Percentiles rank a stretch among this genome's conserved stretches.
phyloP scores from a whole-genome alignment of 805 yeast genomes.

The Candida boidinii region DNA sequence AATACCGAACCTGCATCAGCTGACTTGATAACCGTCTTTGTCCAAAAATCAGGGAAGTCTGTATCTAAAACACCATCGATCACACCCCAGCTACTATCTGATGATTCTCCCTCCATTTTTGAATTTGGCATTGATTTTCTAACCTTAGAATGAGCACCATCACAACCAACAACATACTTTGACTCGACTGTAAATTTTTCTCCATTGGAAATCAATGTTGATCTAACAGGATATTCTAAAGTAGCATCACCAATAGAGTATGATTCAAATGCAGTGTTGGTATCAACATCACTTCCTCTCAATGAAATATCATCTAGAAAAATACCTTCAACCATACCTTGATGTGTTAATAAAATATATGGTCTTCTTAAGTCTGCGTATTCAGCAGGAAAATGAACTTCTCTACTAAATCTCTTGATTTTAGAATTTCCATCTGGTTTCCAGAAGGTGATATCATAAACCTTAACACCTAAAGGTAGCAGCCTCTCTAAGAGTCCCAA shows the following conservation, averaged over 20 bases:
- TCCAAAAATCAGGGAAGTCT: constrained; percentile 27
- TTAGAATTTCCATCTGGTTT: constrained; percentile 8
- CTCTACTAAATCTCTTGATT: constrained; percentile 5
- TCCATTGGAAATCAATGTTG: constrained; percentile 1
- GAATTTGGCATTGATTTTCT: constrained; percentile 18
- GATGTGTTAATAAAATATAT: constrained; percentile 7
- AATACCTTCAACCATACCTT: constrained; percentile 13
- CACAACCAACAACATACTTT: constrained; percentile 24
- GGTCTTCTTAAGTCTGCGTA: constrained; percentile 8
- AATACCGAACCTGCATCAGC: constrained; percentile 21
- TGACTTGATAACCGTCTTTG: constrained; percentile 24
- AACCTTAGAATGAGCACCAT: constrained; percentile 26
- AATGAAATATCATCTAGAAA: constrained; percentile 29
- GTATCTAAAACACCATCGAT: constrained; percentile 26
- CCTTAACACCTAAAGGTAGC: constrained; percentile 14
- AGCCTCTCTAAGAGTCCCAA: constrained; percentile 5
- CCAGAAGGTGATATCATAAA: constrained; percentile 18
- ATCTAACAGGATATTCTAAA: constrained; percentile 1
- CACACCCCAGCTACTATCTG: constrained; percentile 30
- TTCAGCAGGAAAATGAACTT: constrained; percentile 5
- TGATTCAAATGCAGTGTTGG: constrained; percentile 3
- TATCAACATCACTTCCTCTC: constrained; percentile 26
- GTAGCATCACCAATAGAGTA: neutral
- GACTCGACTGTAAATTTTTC: constrained; percentile 13
- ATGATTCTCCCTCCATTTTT: constrained; percentile 24